These are phyloP conservation scores for Colletotrichum camelliae DNA, from an alignment of 2,329 filamentous ascomycete species.

Conservation along the genomic window DNA sequence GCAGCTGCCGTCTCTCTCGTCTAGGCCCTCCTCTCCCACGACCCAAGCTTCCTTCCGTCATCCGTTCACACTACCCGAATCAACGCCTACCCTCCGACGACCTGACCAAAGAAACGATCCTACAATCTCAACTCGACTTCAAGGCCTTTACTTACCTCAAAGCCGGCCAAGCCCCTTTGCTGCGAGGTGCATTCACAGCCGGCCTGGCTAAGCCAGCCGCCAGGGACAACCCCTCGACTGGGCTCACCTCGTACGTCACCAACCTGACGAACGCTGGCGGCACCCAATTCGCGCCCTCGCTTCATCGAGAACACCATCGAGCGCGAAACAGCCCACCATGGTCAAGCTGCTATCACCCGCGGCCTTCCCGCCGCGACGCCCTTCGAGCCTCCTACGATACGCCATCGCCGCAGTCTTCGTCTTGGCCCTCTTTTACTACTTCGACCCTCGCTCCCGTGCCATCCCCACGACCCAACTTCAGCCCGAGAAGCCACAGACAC, in stretches of 20 bases:
- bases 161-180: neutral
- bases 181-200: neutral
- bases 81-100: neutral
- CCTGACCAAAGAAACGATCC: neutral
- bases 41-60: neutral
- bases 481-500: conserved; percentile 12
- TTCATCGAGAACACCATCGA: neutral
- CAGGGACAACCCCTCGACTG: neutral
- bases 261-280: neutral
- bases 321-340: neutral
- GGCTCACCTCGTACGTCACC: neutral
- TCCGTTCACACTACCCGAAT: neutral
- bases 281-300: neutral
- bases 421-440: conserved; percentile 36
- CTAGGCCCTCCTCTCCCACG: neutral
- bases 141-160: neutral
- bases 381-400: conserved; percentile 60
- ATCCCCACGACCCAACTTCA: neutral
- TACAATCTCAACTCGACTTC: neutral
- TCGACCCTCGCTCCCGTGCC: conserved; percentile 19
- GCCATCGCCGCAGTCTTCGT: conserved; percentile 69
- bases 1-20: neutral
- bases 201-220: conserved; percentile 21
- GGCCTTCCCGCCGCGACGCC: conserved; percentile 45
- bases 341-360: conserved; percentile 40